Base-by-base conservation (phyloP, 2,329 filamentous ascomycete species). In the Alternaria brassicae region DNA sequence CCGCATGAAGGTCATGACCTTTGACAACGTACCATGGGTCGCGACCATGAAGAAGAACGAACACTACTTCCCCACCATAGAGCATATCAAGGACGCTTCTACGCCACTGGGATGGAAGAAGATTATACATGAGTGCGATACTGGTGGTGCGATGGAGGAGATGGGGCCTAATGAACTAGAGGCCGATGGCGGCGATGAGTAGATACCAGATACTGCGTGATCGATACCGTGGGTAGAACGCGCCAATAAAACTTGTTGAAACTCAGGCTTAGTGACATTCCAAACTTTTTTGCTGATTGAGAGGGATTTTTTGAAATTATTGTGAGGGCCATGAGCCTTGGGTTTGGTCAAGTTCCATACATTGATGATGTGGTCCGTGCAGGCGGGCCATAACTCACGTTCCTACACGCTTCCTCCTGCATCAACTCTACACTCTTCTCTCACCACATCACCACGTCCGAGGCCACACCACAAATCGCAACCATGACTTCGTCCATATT, bases 31-130 rank as follows among this genome's bases (percentile, higher is more conserved):
- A 9, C 94, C 94, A 3, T 99, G 95, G 93, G 93, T 99, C n/a
- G 92, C 96, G 37, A 99, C 95, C 8, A 97, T 99, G 91, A 99
- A 99, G 88, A 98, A 98, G 86, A 97, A 97, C 70, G 94, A 99
- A 76, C 95, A 99, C 79, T 99, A 99, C 77, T 89, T 89, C 80
- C 86, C 87, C 3, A 89, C 88, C 61, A 85, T 88, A 28, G 87
- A 89, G 75, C 89, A 88, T 61, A 72, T 86, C 52, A 89, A 89
- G 71, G 87, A 89, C 61, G 53, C 78, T 2, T 74, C 72, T 1
- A 77, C 82, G 60, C 75, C 81, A 5, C 79, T 84, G 17, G 85
- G 86, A 4, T 89, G 87, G 87, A 82, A 79, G 70, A 83, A 84
- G 28, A 78, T 86, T 42, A 83, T 83, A 30, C 84, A 88, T 58